Evolutionary conservation across 2,329 filamentous ascomycete genomes (phyloP).

Genomic region (Aspergillus tubingensis): DNA sequence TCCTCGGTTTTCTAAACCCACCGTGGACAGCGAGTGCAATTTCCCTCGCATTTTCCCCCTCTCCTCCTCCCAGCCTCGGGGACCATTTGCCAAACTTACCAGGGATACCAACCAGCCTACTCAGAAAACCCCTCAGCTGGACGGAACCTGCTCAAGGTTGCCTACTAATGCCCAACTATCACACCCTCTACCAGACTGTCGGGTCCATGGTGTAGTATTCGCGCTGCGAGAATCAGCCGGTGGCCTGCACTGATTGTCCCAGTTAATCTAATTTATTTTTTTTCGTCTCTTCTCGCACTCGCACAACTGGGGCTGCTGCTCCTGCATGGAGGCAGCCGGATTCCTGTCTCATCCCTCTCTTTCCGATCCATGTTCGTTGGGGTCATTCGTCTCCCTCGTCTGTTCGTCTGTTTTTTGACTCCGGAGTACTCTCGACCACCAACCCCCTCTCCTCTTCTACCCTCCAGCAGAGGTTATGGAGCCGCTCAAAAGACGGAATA

Average conservation of each 20-base stretch:
- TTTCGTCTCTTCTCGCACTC: neutral
- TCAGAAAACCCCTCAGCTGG: conserved; percentile 18
- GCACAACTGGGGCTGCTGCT: neutral
- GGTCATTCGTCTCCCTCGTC: neutral
- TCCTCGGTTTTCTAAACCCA: neutral
- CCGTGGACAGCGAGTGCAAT: neutral
- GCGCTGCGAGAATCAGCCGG: conserved; percentile 18
- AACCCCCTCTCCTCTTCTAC: neutral
- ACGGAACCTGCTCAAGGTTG: conserved; percentile 18
- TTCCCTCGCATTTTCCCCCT: neutral
- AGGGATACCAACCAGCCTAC: neutral
- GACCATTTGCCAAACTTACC: neutral
- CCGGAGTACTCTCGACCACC: neutral
- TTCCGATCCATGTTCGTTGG: neutral
- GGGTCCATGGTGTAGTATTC: conserved; percentile 24
- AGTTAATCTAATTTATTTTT: conserved; percentile 16
- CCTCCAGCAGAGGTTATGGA: too few relatives aligned
- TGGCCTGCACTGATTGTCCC: conserved; percentile 11
- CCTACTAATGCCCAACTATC: conserved; percentile 29
- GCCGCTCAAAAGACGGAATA: too few relatives aligned
- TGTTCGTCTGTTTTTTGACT: neutral
- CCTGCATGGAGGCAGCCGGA: neutral
- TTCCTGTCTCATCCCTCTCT: neutral
- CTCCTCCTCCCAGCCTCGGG: neutral
- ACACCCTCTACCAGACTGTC: conserved; percentile 30